Evolutionary conservation across 2,329 filamentous ascomycete species (phyloP), one percentile per base, ranked within the genome.

Genomic region (Zymoseptoria ardabiliae): DNA sequence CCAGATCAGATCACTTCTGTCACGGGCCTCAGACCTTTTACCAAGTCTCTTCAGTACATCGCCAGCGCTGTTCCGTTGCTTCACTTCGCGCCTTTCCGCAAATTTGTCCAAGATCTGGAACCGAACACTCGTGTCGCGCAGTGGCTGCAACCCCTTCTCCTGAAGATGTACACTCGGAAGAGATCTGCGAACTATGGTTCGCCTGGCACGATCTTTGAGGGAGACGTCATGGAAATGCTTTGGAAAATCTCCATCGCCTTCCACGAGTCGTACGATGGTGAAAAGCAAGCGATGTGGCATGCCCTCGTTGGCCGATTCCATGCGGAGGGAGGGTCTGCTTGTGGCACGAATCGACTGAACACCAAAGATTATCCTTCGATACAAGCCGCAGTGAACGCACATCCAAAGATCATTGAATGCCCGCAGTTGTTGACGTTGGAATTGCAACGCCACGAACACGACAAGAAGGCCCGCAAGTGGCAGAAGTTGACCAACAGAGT

Each of bases 21-120:
- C 70, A 85, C 83, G 28, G 83, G 83, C 4, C 75, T 85, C 55
- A 79, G 81, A 53, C 79, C 81, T 0, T 75, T 79, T 52, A 62
- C 58, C 22, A 65, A 61, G 28, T 67, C 64, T 21, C 58, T 63
- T 48, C 61, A 66, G 1, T 75, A 77, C 59, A 66, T 78, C 57
- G 74, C 84, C 8, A 82, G 83, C 21, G 80, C 81, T 0, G 66
- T 87, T n/a, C 79, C 81, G 2, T 77, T 82, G 79, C 72, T 86
- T 60, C 78, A 85, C 58, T 77, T 85, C 60, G 78, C 77, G n/a
- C 83, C 84, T 0, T 82, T 87, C 67, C 78, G 83, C 61, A 73
- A 80, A 49, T 73, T 85, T 23, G 73, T 86, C 28, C 82, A 84
- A 66, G 72, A 71, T 6, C 72, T 79, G 48, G 52, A 50, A 23